phyloP scores from a whole-genome alignment of 768 basidiomycete species.

The Butyriboletus loyo region DNA sequence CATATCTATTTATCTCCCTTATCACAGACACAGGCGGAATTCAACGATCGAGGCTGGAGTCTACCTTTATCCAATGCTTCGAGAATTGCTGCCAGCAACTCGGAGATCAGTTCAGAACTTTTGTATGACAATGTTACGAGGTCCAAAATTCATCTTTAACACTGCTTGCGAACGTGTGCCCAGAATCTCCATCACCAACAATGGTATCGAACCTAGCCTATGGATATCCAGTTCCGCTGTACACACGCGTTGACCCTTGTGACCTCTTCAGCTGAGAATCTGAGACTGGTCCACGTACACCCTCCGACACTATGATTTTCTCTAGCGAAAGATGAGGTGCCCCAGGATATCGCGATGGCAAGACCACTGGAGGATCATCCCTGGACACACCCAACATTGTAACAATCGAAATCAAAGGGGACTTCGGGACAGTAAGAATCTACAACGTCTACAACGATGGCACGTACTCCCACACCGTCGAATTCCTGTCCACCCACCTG shows the following conservation, averaged over 20 bases:
- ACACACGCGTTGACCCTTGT: slow-evolving; percentile 37
- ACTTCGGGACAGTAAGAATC: too few relatives aligned
- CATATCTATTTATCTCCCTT: slow-evolving; percentile 45
- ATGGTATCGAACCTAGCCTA: slow-evolving; percentile 58
- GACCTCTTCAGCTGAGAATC: slow-evolving; percentile 11
- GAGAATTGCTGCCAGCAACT: slow-evolving; percentile 33
- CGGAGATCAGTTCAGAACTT: not conserved
- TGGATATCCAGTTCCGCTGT: slow-evolving; percentile 47
- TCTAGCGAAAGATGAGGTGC: not conserved
- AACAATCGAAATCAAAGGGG: too few relatives aligned
- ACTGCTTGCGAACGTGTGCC: slow-evolving; percentile 54
- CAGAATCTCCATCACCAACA: slow-evolving; percentile 64
- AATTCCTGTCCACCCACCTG: too few relatives aligned
- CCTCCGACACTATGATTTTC: not conserved
- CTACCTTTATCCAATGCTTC: slow-evolving; percentile 28
- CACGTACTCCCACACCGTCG: too few relatives aligned
- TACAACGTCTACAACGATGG: too few relatives aligned
- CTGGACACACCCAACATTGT: too few relatives aligned
- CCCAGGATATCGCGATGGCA: not conserved
- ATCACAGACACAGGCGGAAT: slow-evolving; percentile 24
- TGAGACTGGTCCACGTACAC: slow-evolving; percentile 8
- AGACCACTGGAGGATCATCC: too few relatives aligned
- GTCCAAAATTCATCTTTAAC: slow-evolving; percentile 30
- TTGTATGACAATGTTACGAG: not conserved
- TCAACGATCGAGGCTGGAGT: slow-evolving; percentile 15